A percentile compares a stretch with the other conserved stretches of the same genome.
Evolutionary conservation across 202 grass and related monocot species (phyloP).

Genomic region (Digitaria exilis): DNA sequence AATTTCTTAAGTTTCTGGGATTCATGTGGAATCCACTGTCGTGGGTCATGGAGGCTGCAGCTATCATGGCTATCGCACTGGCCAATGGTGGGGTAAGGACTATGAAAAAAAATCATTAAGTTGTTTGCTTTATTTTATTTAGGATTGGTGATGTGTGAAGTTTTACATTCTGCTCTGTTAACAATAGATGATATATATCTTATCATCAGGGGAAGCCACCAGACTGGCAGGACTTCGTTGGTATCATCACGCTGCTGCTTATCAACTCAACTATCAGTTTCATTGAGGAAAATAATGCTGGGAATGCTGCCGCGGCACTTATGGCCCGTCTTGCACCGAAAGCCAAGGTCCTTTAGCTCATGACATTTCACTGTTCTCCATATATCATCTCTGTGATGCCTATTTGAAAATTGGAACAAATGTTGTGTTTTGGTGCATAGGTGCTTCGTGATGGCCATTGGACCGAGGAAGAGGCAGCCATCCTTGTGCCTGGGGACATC

Average conservation of each 20-base stretch:
- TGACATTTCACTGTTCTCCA: background rate
- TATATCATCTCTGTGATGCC: background rate
- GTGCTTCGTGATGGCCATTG: constrained; percentile 68
- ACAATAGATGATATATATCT: background rate
- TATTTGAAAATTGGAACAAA: constrained; percentile 13
- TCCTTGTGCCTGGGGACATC: constrained; percentile 84
- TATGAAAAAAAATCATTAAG: background rate
- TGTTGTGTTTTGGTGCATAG: constrained; percentile 33
- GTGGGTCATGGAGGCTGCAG: constrained; percentile 97
- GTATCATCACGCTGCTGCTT: constrained; percentile 82
- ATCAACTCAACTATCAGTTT: constrained; percentile 99
- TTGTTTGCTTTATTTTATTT: background rate
- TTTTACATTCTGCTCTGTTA: background rate
- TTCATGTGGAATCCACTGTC: constrained; percentile 99
- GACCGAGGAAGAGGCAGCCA: constrained; percentile 68
- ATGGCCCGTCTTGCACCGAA: constrained; percentile 96
- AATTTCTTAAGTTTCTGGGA: constrained; percentile 87
- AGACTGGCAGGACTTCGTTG: constrained; percentile 98
- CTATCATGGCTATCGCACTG: constrained; percentile 93
- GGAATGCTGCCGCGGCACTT: constrained; percentile 92
- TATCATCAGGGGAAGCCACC: constrained; percentile 82
- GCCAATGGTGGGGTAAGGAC: constrained; percentile 86
- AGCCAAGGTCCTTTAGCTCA: constrained; percentile 63
- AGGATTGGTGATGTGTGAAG: background rate
- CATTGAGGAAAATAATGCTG: constrained; percentile 99